Evolutionary conservation across 2,329 filamentous ascomycete genomes (phyloP), one percentile per base, ranked within the genome.

Genomic region (Aaosphaeria pasadenensis): DNA sequence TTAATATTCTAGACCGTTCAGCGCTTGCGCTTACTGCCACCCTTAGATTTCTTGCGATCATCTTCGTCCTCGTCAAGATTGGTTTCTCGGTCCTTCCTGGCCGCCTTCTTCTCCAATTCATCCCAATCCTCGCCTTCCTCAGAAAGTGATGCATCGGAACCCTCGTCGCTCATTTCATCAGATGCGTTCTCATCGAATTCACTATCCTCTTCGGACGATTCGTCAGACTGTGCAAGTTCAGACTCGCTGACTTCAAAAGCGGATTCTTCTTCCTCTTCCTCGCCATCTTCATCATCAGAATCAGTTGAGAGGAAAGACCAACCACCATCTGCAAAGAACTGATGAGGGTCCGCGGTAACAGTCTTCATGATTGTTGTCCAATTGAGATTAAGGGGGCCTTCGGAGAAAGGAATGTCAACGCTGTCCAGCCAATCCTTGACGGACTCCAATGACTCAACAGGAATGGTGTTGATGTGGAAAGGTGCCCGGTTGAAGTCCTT

Each of bases 361-460:
- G 94, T 99, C 80, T 99, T 99, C 91, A 99, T 99, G 67, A 99
- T 99, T 11, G 91, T 96, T 7, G 89, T 88, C 94, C 94, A 99
- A 79, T 97, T 97, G 48, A 99, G 80, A 75, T 99, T 99, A 58
- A 99, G 84, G 1, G 92, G 94, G 48, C 94, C 94, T 72, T 99
- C 95, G 9, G 85, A 88, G 76, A 86, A 97, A 13, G 94, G 86
- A 64, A 99, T 95, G 65, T 99, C 92, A 42, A 94, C 91, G 1
- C 87, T 91, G 71, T 99, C 92, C 7, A 99, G 82, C 86, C 94
- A 99, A 66, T 99, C 95, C 73, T 97, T 97, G 57, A 99, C 92
- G 46, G 89, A 86, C 59, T 99, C 94, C 4, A 99, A 80, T 3
- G 87, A 89, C 67, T 99, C 94, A 28, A 99, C 90, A 0, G 94